Evolutionary conservation across 495 filamentous ascomycete genomes (phyloP), one percentile per base, ranked within the genome.

Genomic region (Lasiosphaeriaceae sp.): DNA sequence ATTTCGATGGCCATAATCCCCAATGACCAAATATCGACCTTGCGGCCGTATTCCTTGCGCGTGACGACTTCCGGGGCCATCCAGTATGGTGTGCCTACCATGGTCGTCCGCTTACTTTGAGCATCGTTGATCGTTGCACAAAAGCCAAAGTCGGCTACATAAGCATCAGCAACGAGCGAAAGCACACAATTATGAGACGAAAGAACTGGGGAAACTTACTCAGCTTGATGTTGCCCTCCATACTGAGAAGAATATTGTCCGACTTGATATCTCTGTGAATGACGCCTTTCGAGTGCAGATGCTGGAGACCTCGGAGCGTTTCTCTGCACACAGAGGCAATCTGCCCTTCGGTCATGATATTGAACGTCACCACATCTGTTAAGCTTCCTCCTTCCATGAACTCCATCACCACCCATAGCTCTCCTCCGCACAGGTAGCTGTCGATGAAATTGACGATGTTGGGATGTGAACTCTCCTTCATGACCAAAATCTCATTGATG

Each of bases 1-100:
- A 98, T 98, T 71, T 98, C 94, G 63, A 98, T 98, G n/a, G 94
- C 91, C 94, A 98, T 98, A 71, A 98, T 98, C 54, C 94, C 94
- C 49, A 98, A 73, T 66, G 89, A 94, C 94, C 94, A 98, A 62
- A 98, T 97, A 68, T 98, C 94, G 50, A 98, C 92, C 69, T 98
- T 98, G 48, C 94, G 88, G 59, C 94, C 95, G 70, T 98, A 98
- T 69, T 97, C 94, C 69, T 98, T 97, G 17, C 92, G 79, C 4
- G 92, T 97, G 11, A 98, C 94, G 19, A 98, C 92, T 70, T 98
- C 94, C 3, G 94, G 94, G 3, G 94, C 94, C 94, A 98, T 98
- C 94, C 94, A 98, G 69, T 98, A 98, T 2, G 94, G 94, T 20
- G 94, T 98, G 21, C 94, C 94, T 53, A 98, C 94, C 94, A 98